Evolutionary conservation across 768 basidiomycete species (phyloP).

Genomic region (Boletus rubroflammeus): DNA sequence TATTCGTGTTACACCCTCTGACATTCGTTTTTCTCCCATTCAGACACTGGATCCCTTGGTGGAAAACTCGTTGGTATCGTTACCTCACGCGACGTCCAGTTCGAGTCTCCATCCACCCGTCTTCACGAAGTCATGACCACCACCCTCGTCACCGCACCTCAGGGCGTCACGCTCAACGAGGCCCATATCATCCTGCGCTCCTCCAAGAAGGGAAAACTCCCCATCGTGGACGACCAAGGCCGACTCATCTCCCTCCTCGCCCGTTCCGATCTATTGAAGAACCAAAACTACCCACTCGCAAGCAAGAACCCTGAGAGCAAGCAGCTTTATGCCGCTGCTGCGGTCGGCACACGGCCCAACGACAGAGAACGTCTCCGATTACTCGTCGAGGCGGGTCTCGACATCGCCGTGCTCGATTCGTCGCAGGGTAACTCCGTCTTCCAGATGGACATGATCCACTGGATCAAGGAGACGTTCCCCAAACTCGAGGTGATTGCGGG

Average conservation of each 20-base stretch:
- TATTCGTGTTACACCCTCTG: conserved; percentile 13
- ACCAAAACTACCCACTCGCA: conserved; percentile 93
- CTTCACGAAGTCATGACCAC: conserved; percentile 89
- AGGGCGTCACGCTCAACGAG: conserved; percentile 86
- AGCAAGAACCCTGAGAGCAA: conserved; percentile 88
- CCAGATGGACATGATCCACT: conserved; percentile 91
- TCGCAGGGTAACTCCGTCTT: conserved; percentile 94
- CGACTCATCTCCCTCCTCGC: conserved; percentile 82
- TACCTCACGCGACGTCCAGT: conserved; percentile 94
- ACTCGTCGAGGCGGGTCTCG: conserved; percentile 91
- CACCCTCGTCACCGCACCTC: conserved; percentile 76
- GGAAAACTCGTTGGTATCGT: conserved; percentile 96
- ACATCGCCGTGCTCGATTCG: conserved; percentile 93
- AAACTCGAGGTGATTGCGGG: conserved; percentile 92
- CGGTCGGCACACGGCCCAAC: conserved; percentile 86
- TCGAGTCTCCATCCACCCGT: conserved; percentile 62
- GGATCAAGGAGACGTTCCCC: conserved; percentile 87
- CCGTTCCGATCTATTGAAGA: conserved; percentile 95
- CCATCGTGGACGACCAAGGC: conserved; percentile 67
- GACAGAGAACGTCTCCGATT: conserved; percentile 82
- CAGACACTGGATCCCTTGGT: conserved; percentile 83
- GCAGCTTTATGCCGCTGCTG: conserved; percentile 94
- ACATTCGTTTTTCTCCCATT: conserved; percentile 13
- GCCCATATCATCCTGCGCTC: conserved; percentile 94
- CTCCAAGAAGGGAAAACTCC: conserved; percentile 97